These are phyloP conservation scores for Serendipita indica DNA, from an alignment of 768 basidiomycete species.

Conservation along the genomic window DNA sequence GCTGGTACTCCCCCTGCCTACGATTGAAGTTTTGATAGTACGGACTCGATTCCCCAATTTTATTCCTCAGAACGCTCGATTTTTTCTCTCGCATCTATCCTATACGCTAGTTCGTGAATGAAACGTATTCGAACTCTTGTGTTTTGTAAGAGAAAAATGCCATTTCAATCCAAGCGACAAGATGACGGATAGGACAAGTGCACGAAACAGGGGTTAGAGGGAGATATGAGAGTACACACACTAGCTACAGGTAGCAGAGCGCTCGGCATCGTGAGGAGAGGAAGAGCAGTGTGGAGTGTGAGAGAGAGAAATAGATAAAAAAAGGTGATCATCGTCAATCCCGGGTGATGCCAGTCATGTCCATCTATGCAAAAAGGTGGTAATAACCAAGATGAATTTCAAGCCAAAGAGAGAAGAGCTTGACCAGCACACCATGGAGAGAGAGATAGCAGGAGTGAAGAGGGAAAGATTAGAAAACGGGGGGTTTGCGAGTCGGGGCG, in stretches of 20 bases:
- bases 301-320: constrained; percentile 12
- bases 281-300: constrained; percentile 10
- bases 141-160: too few species aligned
- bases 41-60: too few species aligned
- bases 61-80: too few species aligned
- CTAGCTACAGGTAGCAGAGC: constrained; percentile 9
- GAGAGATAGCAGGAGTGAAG: constrained; percentile 10
- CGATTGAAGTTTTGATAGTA: too few species aligned
- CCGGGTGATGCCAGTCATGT: constrained; percentile 5
- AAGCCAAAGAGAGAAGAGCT: constrained; percentile 6
- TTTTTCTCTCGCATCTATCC: too few species aligned
- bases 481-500: background rate
- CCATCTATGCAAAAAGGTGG: background rate
- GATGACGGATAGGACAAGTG: too few species aligned
- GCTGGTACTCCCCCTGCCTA: too few species aligned
- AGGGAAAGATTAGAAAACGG: background rate
- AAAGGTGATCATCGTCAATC: constrained; percentile 7
- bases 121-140: too few species aligned
- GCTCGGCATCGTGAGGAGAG: background rate
- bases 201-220: too few species aligned
- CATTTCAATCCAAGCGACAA: too few species aligned
- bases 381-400: background rate
- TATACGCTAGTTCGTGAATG: too few species aligned
- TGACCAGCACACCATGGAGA: constrained; percentile 9
- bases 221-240: too few species aligned